phyloP scores from a whole-genome alignment of 2,329 filamentous ascomycete genomes.

The Penicillium sp. region DNA sequence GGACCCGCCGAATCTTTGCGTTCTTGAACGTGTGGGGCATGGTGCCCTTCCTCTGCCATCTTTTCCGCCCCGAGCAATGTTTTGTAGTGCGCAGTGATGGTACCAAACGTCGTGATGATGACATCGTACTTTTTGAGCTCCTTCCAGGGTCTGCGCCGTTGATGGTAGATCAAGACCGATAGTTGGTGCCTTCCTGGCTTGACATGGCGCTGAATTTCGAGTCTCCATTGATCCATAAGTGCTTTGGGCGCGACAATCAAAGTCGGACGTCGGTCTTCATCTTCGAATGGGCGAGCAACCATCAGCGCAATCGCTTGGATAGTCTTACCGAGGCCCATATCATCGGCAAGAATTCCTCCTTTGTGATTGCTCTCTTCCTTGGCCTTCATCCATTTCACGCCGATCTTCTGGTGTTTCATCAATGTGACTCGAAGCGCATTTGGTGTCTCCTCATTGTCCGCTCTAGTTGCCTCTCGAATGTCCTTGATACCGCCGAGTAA shows the following conservation, averaged over 20 bases:
- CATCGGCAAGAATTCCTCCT: conserved; percentile 74
- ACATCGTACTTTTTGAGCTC: conserved; percentile 67
- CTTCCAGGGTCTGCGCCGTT: conserved; percentile 55
- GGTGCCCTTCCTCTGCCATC: conserved; percentile 48
- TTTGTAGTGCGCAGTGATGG: conserved; percentile 65
- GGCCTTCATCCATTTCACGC: conserved; percentile 70
- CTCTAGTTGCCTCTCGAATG: conserved; percentile 62
- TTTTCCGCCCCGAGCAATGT: conserved; percentile 54
- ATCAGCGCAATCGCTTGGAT: conserved; percentile 80
- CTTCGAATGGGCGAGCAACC: conserved; percentile 61
- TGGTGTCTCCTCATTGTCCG: conserved; percentile 67
- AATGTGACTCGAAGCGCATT: conserved; percentile 65
- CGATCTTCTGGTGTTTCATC: conserved; percentile 79
- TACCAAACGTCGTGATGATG: conserved; percentile 76
- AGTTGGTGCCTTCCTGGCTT: conserved; percentile 56
- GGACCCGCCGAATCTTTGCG: conserved; percentile 35
- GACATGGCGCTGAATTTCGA: conserved; percentile 71
- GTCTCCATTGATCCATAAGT: conserved; percentile 78
- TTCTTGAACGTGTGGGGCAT: conserved; percentile 18
- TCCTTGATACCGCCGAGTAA: conserved; percentile 71
- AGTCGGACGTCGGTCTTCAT: conserved; percentile 66
- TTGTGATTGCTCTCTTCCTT: conserved; percentile 70
- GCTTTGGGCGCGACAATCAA: conserved; percentile 79
- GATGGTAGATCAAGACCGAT: conserved; percentile 68
- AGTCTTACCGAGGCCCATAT: conserved; percentile 83